Evolutionary conservation across 78 protist species (phyloP).

Genomic region (Tieghemostelium lacteum): DNA sequence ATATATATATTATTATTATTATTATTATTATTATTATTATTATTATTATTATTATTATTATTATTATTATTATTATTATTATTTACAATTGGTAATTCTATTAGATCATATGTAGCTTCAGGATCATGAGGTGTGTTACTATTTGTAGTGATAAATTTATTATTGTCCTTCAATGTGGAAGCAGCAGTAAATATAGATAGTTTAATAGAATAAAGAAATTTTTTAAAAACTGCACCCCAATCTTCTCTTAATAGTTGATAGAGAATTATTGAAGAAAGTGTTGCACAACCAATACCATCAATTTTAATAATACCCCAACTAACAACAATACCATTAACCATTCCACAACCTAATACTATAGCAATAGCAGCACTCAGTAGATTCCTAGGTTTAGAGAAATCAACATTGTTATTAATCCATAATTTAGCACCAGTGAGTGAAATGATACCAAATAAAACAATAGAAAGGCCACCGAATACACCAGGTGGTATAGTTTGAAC

Average conservation of each 20-base stretch:
- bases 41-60: no score
- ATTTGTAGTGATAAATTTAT: no score
- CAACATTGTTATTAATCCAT: conserved; percentile 18
- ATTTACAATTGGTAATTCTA: no score
- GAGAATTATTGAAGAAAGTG: conserved; percentile 3
- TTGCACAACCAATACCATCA: conserved; percentile 43
- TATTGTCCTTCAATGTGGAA: no score
- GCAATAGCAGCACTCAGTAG: conserved; percentile 21
- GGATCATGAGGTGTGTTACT: no score
- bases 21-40: no score
- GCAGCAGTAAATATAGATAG: no score
- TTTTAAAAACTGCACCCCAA: neutral
- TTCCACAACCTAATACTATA: conserved; percentile 37
- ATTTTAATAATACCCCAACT: conserved; percentile 35
- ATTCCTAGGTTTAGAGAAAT: conserved; percentile 33
- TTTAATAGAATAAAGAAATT: no score
- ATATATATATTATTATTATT: no score
- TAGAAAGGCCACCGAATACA: conserved; percentile 41
- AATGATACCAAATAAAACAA: conserved; percentile 39
- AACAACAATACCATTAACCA: conserved; percentile 19
- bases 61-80: no score
- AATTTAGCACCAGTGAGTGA: conserved; percentile 29
- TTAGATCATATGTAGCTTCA: no score
- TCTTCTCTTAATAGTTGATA: conserved; percentile 39
- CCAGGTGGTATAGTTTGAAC: conserved; percentile 57